phyloP scores from a whole-genome alignment of 2,329 filamentous ascomycete genomes.

The Aspergillus jensenii region DNA sequence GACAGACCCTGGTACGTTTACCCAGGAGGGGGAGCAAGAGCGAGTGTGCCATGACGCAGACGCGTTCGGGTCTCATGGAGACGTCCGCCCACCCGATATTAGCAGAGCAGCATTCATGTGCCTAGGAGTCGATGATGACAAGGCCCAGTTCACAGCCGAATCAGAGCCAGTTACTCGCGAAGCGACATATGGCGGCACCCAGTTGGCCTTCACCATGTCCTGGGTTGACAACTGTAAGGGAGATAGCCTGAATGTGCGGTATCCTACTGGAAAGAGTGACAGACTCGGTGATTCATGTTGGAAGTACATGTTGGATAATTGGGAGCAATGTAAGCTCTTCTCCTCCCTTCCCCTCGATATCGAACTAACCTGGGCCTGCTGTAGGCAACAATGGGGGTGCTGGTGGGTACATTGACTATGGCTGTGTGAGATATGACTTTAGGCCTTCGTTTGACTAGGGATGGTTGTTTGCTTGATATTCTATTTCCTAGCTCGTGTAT shows the following conservation, averaged over 20 bases:
- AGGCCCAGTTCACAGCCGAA: not conserved
- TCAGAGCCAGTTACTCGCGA: not conserved
- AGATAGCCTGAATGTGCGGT: not conserved
- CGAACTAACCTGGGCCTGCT: not conserved
- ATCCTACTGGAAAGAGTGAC: not conserved
- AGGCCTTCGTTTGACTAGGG: not conserved
- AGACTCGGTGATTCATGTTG: not conserved
- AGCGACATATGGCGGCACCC: not conserved
- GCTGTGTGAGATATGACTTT: not conserved
- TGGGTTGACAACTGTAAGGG: not conserved
- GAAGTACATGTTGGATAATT: not conserved
- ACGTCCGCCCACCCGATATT: not conserved
- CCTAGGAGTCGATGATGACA: not conserved
- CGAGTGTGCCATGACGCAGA: not conserved
- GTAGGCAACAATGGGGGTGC: not conserved
- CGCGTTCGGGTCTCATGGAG: not conserved
- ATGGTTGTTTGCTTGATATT: too few species aligned
- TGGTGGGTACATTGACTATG: not conserved
- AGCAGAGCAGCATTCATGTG: not conserved
- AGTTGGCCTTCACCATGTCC: not conserved
- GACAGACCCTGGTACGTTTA: not conserved
- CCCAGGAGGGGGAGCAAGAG: not conserved
- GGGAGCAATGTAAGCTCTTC: not conserved
- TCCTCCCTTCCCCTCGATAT: not conserved
- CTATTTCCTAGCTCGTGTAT: too few species aligned